A percentile compares a stretch with the other conserved stretches of the same genome.
These are phyloP conservation scores for Monocercomonoides exilis DNA, from an alignment of 78 protist species.

Conservation along the genomic window DNA sequence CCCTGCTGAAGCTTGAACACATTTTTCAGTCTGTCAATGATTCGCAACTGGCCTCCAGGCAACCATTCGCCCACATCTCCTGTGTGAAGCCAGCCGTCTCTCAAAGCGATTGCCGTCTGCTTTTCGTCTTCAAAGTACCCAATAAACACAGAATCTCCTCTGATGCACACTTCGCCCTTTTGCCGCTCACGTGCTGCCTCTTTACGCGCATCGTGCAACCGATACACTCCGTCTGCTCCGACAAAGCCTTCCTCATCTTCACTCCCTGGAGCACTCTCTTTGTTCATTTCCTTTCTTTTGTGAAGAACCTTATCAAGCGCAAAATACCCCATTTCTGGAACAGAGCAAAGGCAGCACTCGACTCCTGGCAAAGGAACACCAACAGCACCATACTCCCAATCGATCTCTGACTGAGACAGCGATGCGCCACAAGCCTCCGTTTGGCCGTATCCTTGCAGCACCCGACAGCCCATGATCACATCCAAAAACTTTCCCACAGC, in stretches of 20 bases:
- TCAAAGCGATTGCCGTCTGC: background rate
- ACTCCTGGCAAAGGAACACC: background rate
- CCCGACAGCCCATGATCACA: background rate
- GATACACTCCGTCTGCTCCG: too few species aligned
- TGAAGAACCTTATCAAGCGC: background rate
- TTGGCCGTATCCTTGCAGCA: constrained; percentile 13
- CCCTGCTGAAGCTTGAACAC: constrained; percentile 26
- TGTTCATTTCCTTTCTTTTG: too few species aligned
- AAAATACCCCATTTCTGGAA: background rate
- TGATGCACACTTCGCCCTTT: background rate
- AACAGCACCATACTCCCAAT: background rate
- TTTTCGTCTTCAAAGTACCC: background rate
- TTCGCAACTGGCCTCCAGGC: background rate
- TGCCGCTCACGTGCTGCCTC: too few species aligned
- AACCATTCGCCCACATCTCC: constrained; percentile 17
- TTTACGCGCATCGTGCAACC: too few species aligned
- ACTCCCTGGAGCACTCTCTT: too few species aligned
- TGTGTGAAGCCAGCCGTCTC: constrained; percentile 24
- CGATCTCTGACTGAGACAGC: background rate
- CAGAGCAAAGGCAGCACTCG: background rate
- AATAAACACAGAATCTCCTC: background rate
- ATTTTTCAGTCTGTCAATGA: constrained; percentile 14
- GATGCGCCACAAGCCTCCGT: background rate
- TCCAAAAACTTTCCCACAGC: background rate
- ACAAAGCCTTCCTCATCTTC: too few species aligned